Conservation (phyloP, 495 filamentous ascomycete species). For the Geopyxis carbonaria region DNA sequence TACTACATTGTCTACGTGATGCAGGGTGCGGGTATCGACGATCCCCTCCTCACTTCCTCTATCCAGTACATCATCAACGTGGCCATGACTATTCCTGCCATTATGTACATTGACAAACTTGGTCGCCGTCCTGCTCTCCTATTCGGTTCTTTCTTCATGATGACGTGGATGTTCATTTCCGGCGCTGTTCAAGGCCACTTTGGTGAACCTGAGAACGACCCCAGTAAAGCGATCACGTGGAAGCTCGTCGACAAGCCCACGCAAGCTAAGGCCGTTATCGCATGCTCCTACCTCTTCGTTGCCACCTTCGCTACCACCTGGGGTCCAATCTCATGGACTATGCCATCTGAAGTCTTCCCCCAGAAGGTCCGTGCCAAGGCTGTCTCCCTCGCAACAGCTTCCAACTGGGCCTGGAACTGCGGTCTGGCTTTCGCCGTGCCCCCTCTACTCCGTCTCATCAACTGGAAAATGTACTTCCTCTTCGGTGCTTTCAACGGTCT, state of each 20-base stretch:
- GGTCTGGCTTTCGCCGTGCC: slow-evolving; percentile 30
- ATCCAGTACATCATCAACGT: slow-evolving; percentile 72
- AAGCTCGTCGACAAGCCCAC: slow-evolving; percentile 33
- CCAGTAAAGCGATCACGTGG: slow-evolving; percentile 38
- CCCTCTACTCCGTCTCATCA: slow-evolving; percentile 35
- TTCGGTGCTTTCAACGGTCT: slow-evolving; percentile 34
- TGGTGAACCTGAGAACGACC: slow-evolving; percentile 34
- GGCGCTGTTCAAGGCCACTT: slow-evolving; percentile 42
- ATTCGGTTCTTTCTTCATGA: slow-evolving; percentile 34
- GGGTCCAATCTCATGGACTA: slow-evolving; percentile 46
- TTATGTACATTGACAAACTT: slow-evolving; percentile 38
- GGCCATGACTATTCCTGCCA: slow-evolving; percentile 42
- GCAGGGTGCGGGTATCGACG: slow-evolving; percentile 43
- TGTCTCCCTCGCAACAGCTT: slow-evolving; percentile 45
- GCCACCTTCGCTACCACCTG: slow-evolving; percentile 44
- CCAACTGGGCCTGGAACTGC: slow-evolving; percentile 41
- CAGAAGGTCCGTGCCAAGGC: slow-evolving; percentile 49
- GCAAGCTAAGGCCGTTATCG: slow-evolving; percentile 38
- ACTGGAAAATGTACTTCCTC: slow-evolving; percentile 40
- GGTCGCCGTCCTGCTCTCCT: slow-evolving; percentile 38
- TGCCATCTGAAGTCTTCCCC: slow-evolving; percentile 51
- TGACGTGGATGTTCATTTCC: slow-evolving; percentile 38
- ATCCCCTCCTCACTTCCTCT: slow-evolving; percentile 49
- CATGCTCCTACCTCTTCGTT: slow-evolving; percentile 49
- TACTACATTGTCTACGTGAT: slow-evolving; percentile 66